Conservation (phyloP, 257 asterid species). For the Solanum tarapatanum region DNA sequence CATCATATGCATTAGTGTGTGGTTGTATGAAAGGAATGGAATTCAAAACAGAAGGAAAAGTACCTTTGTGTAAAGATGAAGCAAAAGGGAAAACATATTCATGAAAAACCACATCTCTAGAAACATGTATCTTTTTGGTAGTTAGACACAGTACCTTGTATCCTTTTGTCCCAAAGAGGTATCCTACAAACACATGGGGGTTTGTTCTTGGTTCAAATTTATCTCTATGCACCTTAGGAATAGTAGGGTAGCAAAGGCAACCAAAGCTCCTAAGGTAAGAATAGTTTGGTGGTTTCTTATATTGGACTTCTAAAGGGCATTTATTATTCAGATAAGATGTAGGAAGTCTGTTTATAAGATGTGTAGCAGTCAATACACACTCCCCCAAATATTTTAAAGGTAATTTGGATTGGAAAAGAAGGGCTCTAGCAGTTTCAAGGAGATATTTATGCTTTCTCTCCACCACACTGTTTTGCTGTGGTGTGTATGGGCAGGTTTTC, state of each 20-base stretch:
- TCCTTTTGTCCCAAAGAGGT: background rate
- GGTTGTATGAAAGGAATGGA: no score
- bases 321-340: background rate
- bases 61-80: background rate
- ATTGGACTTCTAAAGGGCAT: background rate
- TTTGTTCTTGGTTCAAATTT: background rate
- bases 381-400: background rate
- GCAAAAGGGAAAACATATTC: background rate
- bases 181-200: background rate
- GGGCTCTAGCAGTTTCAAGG: background rate
- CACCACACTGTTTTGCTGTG: background rate
- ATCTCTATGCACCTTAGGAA: background rate
- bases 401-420: background rate
- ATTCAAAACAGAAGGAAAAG: no score
- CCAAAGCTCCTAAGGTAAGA: background rate
- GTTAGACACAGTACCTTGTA: no score
- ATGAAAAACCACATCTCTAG: background rate
- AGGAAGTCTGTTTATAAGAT: background rate
- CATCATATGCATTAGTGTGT: no score
- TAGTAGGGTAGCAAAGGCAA: background rate
- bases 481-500: background rate
- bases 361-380: background rate
- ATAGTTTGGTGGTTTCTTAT: background rate
- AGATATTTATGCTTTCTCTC: no score
- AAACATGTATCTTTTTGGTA: background rate